Evolutionary conservation across 768 basidiomycete species (phyloP).

Genomic region (Cantharellus cinnabarinus): DNA sequence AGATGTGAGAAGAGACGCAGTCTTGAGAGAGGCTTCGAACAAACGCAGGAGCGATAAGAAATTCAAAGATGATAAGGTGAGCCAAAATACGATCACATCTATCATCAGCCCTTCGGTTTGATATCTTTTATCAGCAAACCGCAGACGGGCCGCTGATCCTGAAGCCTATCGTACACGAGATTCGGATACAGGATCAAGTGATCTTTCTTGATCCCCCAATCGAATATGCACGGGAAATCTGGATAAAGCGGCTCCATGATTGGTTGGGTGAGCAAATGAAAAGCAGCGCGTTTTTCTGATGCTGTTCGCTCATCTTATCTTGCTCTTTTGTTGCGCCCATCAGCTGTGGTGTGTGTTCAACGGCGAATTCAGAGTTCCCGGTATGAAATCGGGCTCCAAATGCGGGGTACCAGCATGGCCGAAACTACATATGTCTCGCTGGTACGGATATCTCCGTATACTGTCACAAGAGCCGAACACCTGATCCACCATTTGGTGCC

Average conservation of each 20-base stretch:
- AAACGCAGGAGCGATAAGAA: conserved; percentile 50
- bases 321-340: background rate
- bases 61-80: conserved; percentile 59
- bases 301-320: background rate
- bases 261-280: conserved; percentile 42
- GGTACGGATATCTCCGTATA: conserved; percentile 22
- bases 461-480: background rate
- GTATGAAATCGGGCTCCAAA: conserved; percentile 90
- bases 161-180: conserved; percentile 82
- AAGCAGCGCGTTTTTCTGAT: background rate
- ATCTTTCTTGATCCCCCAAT: conserved; percentile 98
- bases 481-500: conserved; percentile 2
- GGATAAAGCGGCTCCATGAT: conserved; percentile 77
- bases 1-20: conserved; percentile 33
- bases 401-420: conserved; percentile 38
- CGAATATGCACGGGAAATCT: conserved; percentile 76
- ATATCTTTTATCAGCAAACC: conserved; percentile 23
- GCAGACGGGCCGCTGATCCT: conserved; percentile 55
- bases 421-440: conserved; percentile 72
- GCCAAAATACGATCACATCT: conserved; percentile 3
- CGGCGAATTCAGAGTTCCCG: conserved; percentile 82
- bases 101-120: background rate
- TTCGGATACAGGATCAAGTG: conserved; percentile 95
- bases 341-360: conserved; percentile 73
- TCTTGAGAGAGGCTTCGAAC: conserved; percentile 32